Evolutionary conservation across 2,329 filamentous ascomycete genomes (phyloP).

Genomic region (Cladosporium austrohemisphaericum): DNA sequence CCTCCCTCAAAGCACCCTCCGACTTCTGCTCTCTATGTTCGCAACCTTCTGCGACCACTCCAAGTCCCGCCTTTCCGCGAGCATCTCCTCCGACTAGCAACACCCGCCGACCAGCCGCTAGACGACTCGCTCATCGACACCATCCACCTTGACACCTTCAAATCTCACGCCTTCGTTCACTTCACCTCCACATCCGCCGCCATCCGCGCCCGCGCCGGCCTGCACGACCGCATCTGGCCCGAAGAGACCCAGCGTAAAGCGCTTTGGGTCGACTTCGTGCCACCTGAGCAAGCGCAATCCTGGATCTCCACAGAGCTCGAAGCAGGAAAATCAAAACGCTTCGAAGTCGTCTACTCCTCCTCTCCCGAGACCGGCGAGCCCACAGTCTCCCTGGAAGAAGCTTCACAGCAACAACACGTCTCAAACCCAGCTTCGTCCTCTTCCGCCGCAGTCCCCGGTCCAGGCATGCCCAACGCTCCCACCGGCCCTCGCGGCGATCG

Average conservation of each 20-base stretch:
- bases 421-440: background rate
- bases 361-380: constrained; percentile 49
- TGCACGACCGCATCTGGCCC: constrained; percentile 82
- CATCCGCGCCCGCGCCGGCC: constrained; percentile 66
- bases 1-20: constrained; percentile 40
- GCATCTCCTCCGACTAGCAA: constrained; percentile 67
- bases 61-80: constrained; percentile 63
- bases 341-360: constrained; percentile 66
- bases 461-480: constrained; percentile 26
- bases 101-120: constrained; percentile 48
- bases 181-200: constrained; percentile 69
- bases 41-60: constrained; percentile 83
- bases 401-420: constrained; percentile 17
- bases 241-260: constrained; percentile 79
- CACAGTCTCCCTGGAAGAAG: constrained; percentile 28
- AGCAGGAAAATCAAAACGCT: constrained; percentile 49
- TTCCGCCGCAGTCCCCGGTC: constrained; percentile 14
- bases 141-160: constrained; percentile 79
- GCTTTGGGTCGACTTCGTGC: constrained; percentile 87
- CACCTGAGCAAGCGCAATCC: constrained; percentile 55
- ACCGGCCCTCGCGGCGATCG: constrained; percentile 20
- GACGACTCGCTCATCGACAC: constrained; percentile 52
- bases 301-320: constrained; percentile 72
- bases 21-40: constrained; percentile 76
- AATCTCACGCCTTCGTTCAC: constrained; percentile 79